Base-by-base conservation (phyloP, 2,329 filamentous ascomycete genomes). In the Fusarium sp. region DNA sequence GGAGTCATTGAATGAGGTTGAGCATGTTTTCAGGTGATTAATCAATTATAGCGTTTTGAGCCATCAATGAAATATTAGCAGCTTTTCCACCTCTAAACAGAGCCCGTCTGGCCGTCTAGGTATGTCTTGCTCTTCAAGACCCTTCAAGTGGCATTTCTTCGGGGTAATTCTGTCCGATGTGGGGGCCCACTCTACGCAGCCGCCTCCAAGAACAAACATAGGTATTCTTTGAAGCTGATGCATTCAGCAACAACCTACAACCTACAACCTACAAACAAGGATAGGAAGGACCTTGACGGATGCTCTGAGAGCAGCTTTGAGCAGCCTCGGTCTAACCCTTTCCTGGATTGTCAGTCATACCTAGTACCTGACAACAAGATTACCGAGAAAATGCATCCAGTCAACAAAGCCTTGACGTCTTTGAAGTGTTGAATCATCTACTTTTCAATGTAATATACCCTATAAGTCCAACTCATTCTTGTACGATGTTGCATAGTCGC, bases 91-190 rank as follows among this genome's bases (percentile, higher is more conserved):
- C 4, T 5, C 19, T 19, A 19, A 19, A 11, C 7, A 29, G 19
- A 25, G 15, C 29, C 10, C 8, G 12, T 32, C 31, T 15, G 6
- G n/a, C n/a, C n/a, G 12, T 46, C 11, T 28, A 32, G 15, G 10
- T 9, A 13, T 49, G 32, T 7, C 13, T 11, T 10, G 11, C 13
- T 22, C 22, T 60, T 15, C 6, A 44, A 61, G 49, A 55, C 49
- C 13, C 34, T 60, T 38, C 25, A 43, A 55, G 41, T 55, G 51
- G 53, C 57, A 43, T 34, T 44, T 55, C 56, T 56, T 60, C 57
- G 57, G 57, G 60, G 49, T 60, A 60, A 60, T 61, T 60, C 49
- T 61, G 48, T 49, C 57, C 57, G 57, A 60, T 60, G 56, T 60
- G 57, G 57, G 57, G 42, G 56, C 38, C 19, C 31, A 19, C 19